Percentiles rank a stretch among this genome's conserved stretches.
Conservation (phyloP, 75 land plant species). For the Pinus tabuliformis region DNA sequence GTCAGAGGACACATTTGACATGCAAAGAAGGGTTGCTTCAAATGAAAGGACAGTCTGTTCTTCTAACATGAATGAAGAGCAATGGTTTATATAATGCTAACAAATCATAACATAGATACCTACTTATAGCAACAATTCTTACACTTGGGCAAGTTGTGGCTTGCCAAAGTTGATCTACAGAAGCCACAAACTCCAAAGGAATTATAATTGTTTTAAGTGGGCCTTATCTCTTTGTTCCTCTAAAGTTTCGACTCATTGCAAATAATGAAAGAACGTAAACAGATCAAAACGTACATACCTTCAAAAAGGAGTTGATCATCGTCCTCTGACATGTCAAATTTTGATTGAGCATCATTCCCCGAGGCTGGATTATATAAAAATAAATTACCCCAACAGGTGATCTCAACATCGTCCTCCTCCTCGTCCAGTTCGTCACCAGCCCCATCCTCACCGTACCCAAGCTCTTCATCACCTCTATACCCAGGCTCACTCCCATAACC, state of each 20-base stretch:
- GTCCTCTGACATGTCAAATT: conserved; percentile 2
- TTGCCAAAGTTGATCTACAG: neutral
- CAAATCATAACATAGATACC: neutral
- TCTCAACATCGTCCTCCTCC: conserved; percentile 53
- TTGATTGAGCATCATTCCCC: neutral
- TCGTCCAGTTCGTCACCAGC: conserved; percentile 49
- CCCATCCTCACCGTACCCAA: conserved; percentile 73
- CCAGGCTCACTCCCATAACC: conserved; percentile 92
- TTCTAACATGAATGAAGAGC: neutral
- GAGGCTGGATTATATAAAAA: conserved; percentile 3
- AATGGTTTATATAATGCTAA: neutral
- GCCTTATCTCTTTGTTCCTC: neutral
- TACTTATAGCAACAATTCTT: neutral
- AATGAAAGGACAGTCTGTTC: neutral
- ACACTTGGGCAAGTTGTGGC: neutral
- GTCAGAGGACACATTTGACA: neutral
- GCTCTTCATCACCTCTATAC: conserved; percentile 79
- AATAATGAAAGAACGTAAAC: neutral
- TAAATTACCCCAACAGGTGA: conserved; percentile 42
- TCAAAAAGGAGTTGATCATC: neutral
- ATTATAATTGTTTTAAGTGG: neutral
- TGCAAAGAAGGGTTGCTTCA: neutral
- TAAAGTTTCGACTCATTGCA: neutral
- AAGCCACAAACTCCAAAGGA: neutral
- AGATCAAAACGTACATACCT: neutral